phyloP scores from a whole-genome alignment of 106 monocot genomes.

The Acorus gramineus region DNA sequence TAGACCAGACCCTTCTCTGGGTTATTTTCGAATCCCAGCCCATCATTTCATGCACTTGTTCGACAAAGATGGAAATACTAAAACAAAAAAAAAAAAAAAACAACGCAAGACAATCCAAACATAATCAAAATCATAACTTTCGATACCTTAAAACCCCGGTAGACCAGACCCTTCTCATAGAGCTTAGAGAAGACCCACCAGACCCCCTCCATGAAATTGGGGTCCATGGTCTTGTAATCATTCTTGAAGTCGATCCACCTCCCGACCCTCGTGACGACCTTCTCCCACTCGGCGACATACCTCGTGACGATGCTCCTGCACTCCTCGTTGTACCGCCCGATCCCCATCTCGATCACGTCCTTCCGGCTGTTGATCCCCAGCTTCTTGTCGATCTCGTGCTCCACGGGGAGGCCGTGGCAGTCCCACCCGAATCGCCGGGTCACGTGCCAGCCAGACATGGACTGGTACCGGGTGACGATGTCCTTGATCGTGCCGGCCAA shows the following conservation, averaged over 20 bases:
- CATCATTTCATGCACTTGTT: neutral
- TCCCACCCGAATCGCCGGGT: constrained; percentile 97
- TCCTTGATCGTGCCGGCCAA: constrained; percentile 99
- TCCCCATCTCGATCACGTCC: constrained; percentile 74
- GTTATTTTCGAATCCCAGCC: too few relatives aligned
- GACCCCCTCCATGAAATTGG: constrained; percentile 69
- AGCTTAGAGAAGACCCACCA: constrained; percentile 97
- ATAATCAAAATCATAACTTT: neutral
- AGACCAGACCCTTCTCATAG: constrained; percentile 73
- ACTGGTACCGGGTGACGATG: constrained; percentile 89
- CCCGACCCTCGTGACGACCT: constrained; percentile 69
- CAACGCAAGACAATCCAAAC: neutral
- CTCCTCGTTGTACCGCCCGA: constrained; percentile 72
- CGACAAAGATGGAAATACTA: neutral
- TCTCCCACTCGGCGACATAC: constrained; percentile 86
- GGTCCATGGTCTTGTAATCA: constrained; percentile 98
- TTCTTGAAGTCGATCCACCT: constrained; percentile 94
- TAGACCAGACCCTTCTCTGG: constrained; percentile 88
- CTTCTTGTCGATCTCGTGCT: constrained; percentile 86
- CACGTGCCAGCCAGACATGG: constrained; percentile 84
- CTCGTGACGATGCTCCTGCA: constrained; percentile 79
- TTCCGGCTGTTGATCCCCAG: constrained; percentile 50
- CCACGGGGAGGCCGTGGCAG: constrained; percentile 95
- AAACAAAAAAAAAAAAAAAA: too few relatives aligned
- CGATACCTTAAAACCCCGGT: constrained; percentile 69